A percentile compares a stretch with the other conserved stretches of the same genome.
These are phyloP conservation scores for Melocanna baccifera DNA, from an alignment of 176 grass and related monocot species.

Conservation along the genomic window DNA sequence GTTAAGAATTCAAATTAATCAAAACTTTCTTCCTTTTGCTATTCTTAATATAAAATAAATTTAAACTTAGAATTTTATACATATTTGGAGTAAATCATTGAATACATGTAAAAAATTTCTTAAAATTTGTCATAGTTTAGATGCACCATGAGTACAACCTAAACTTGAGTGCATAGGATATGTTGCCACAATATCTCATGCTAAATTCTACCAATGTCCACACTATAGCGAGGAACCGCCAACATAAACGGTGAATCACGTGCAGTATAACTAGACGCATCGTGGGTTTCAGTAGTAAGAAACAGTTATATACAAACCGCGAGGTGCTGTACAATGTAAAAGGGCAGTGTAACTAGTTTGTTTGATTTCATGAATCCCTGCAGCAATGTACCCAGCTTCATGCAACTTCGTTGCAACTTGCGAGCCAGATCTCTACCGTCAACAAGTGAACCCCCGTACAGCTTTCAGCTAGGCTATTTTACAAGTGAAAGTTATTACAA, in stretches of 20 bases:
- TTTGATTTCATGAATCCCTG: slow-evolving; percentile 9
- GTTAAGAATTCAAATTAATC: too few species aligned
- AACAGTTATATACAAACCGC: slow-evolving; percentile 21
- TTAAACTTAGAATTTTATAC: too few species aligned
- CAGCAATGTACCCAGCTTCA: slow-evolving; percentile 25
- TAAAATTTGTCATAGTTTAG: too few species aligned
- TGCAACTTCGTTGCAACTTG: slow-evolving; percentile 55
- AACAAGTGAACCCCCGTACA: slow-evolving; percentile 15
- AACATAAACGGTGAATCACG: background rate
- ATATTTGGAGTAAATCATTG: too few species aligned
- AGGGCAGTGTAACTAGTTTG: slow-evolving; percentile 8
- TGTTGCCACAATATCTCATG: background rate
- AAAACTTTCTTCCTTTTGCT: too few species aligned
- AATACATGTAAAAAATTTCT: too few species aligned
- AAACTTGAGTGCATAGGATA: too few species aligned
- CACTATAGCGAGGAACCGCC: background rate
- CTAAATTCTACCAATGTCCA: background rate
- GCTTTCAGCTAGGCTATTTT: slow-evolving; percentile 41
- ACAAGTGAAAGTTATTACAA: slow-evolving; percentile 49
- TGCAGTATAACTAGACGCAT: background rate
- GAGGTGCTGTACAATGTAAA: slow-evolving; percentile 31
- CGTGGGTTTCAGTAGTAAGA: background rate
- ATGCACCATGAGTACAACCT: too few species aligned
- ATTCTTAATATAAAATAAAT: too few species aligned
- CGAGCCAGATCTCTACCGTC: slow-evolving; percentile 21